Percentiles rank a stretch among this genome's conserved stretches.
Conservation (phyloP, 768 basidiomycete species). For the Leccinum barrowsii region DNA sequence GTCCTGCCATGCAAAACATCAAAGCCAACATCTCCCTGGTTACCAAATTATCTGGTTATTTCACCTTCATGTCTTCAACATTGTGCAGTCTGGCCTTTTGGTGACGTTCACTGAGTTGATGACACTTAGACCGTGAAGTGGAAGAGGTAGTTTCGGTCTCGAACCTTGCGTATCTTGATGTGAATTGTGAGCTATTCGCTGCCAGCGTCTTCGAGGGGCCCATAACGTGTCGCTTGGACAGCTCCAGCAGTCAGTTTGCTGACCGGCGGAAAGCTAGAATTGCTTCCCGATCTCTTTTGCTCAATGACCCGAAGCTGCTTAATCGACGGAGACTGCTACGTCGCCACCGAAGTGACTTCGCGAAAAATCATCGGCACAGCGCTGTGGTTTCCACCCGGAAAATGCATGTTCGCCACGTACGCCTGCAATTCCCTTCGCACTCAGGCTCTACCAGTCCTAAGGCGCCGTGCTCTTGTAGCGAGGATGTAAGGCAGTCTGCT, state of each 20-base stretch:
- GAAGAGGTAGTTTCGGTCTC: neutral
- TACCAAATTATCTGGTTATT: neutral
- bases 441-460: too few species aligned
- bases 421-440: neutral
- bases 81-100: neutral
- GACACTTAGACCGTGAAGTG: neutral
- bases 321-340: conserved; percentile 5
- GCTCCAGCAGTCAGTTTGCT: neutral
- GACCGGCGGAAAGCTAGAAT: conserved; percentile 2
- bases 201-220: neutral
- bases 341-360: neutral
- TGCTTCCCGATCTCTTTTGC: conserved; percentile 1
- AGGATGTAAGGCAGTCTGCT: neutral
- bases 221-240: neutral
- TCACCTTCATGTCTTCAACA: neutral
- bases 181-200: neutral
- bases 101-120: neutral
- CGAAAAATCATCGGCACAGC: conserved; percentile 2
- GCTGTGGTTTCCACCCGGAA: conserved; percentile 6
- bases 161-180: neutral
- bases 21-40: neutral
- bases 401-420: neutral
- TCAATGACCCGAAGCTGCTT: conserved; percentile 2
- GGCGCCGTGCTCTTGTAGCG: neutral
- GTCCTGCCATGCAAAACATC: neutral